phyloP scores from a whole-genome alignment of 2,329 filamentous ascomycete genomes.

The Beauveria sp. region DNA sequence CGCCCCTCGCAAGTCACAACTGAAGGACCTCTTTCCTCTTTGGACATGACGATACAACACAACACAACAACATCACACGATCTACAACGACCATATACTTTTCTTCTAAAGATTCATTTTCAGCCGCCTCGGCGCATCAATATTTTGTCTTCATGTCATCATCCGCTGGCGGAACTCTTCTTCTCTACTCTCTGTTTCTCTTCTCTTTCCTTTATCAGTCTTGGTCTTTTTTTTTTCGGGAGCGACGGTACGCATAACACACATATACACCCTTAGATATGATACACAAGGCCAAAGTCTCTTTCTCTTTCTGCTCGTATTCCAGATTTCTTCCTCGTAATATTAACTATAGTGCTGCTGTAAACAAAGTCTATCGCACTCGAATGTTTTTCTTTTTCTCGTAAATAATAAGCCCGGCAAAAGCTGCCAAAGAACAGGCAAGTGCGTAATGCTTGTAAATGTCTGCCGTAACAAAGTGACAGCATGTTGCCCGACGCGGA shows the following conservation, averaged over 20 bases:
- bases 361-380: slow-evolving; percentile 4
- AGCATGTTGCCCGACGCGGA: not conserved
- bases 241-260: not conserved
- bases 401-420: not conserved
- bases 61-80: not conserved
- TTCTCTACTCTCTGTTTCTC: not conserved
- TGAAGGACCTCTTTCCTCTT: not conserved
- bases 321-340: not conserved
- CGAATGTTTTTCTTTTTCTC: not conserved
- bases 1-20: not conserved
- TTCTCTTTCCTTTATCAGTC: not conserved
- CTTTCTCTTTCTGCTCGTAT: not conserved
- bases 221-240: not conserved
- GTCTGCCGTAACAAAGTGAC: not conserved
- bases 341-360: not conserved
- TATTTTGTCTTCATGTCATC: not conserved
- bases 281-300: not conserved
- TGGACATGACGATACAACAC: not conserved
- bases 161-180: slow-evolving; percentile 4
- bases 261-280: not conserved
- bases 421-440: not conserved
- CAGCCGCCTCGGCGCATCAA: not conserved
- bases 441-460: not conserved
- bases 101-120: not conserved
- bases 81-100: not conserved